Evolutionary conservation across 1,284 basidiomycete genomes (phyloP).

Genomic region (Dichomitus squalens): DNA sequence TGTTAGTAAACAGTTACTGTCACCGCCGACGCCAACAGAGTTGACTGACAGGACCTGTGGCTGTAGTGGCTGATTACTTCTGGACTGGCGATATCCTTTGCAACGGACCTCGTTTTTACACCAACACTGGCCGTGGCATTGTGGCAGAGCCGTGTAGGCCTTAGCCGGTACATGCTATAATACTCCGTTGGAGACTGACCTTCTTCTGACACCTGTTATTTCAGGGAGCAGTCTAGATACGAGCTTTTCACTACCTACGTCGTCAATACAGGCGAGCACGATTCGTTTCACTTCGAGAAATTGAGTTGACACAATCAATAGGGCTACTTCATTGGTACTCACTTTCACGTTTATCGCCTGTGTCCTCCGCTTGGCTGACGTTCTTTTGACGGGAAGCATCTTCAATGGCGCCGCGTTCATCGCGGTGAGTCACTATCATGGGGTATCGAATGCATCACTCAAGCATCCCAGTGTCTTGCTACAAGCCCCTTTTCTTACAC

Average conservation of each 20-base stretch:
- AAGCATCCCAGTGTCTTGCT: not conserved
- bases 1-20: not conserved
- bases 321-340: not conserved
- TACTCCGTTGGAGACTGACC: too few relatives aligned
- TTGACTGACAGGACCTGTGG: not conserved
- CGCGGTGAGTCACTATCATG: not conserved
- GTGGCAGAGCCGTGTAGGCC: not conserved
- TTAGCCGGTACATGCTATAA: not conserved
- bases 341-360: too few relatives aligned
- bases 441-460: not conserved
- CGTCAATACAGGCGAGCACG: not conserved
- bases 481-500: not conserved
- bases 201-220: not conserved
- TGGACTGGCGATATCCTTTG: not conserved
- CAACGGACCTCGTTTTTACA: not conserved
- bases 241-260: not conserved
- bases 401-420: not conserved
- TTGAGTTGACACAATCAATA: not conserved
- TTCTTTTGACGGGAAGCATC: not conserved
- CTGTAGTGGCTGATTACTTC: not conserved
- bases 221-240: not conserved
- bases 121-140: not conserved
- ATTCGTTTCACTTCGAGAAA: not conserved
- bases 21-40: too few relatives aligned
- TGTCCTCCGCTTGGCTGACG: not conserved